Evolutionary conservation across 495 filamentous ascomycete genomes (phyloP).

Genomic region (Tuber brumale): DNA sequence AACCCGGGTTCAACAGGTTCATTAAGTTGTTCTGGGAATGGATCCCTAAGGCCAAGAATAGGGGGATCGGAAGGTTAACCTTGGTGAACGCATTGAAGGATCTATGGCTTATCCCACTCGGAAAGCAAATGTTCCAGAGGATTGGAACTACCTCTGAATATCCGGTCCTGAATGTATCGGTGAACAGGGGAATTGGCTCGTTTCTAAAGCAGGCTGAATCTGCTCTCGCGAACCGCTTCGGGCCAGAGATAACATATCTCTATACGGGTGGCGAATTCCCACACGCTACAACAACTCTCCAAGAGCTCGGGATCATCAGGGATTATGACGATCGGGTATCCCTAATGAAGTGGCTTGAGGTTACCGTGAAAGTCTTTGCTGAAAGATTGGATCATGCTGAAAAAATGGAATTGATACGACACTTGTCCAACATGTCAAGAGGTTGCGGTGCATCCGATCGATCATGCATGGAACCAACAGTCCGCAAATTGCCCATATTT

Average conservation of each 20-base stretch:
- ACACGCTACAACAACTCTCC: constrained; percentile 9
- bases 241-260: background rate
- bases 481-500: constrained; percentile 23
- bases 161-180: constrained; percentile 29
- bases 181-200: background rate
- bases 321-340: constrained; percentile 5
- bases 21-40: constrained; percentile 34
- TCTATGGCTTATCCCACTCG: constrained; percentile 43
- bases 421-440: constrained; percentile 8
- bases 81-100: constrained; percentile 7
- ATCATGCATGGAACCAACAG: constrained; percentile 6
- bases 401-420: constrained; percentile 12
- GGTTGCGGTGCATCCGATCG: background rate
- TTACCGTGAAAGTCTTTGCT: constrained; percentile 18
- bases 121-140: constrained; percentile 34
- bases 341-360: constrained; percentile 23
- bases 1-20: constrained; percentile 14
- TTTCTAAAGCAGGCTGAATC: constrained; percentile 13
- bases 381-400: constrained; percentile 9
- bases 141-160: constrained; percentile 16
- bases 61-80: background rate
- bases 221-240: constrained; percentile 1
- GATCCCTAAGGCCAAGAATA: background rate
- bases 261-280: constrained; percentile 11
- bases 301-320: constrained; percentile 7